Conservation (phyloP, 768 basidiomycete genomes). For the Auriscalpium orientale region DNA sequence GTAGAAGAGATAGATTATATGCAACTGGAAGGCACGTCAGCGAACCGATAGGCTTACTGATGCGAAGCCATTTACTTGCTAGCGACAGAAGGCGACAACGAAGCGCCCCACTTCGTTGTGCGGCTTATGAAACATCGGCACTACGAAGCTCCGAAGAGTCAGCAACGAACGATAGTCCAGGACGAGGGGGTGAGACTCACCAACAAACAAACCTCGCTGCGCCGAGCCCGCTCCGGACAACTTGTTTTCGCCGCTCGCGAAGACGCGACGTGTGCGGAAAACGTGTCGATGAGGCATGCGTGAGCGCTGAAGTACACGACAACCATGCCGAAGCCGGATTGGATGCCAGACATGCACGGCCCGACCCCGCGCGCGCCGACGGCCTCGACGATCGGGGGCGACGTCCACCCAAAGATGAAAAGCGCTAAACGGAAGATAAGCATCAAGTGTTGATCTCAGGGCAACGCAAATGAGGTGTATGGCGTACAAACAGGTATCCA, state of each 20-base stretch:
- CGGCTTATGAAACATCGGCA: conserved; percentile 32
- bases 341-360: conserved; percentile 27
- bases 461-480: neutral
- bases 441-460: neutral
- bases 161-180: neutral
- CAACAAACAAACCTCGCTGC: conserved; percentile 29
- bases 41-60: neutral
- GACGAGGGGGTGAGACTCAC: neutral
- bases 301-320: conserved; percentile 32
- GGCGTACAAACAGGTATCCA: conserved; percentile 24
- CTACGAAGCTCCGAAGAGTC: neutral
- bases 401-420: conserved; percentile 37
- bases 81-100: conserved; percentile 28
- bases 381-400: conserved; percentile 25
- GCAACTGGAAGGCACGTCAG: neutral
- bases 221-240: conserved; percentile 27
- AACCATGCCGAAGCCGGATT: conserved; percentile 32
- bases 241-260: conserved; percentile 31
- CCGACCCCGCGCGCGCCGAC: conserved; percentile 32
- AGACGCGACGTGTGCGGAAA: conserved; percentile 57
- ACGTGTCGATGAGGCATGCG: conserved; percentile 45
- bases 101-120: conserved; percentile 33
- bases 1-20: conserved; percentile 35
- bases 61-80: conserved; percentile 18
- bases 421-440: conserved; percentile 17